These are phyloP conservation scores for Penicillium expansum DNA, from an alignment of 2,329 filamentous ascomycete genomes.

Conservation along the genomic window DNA sequence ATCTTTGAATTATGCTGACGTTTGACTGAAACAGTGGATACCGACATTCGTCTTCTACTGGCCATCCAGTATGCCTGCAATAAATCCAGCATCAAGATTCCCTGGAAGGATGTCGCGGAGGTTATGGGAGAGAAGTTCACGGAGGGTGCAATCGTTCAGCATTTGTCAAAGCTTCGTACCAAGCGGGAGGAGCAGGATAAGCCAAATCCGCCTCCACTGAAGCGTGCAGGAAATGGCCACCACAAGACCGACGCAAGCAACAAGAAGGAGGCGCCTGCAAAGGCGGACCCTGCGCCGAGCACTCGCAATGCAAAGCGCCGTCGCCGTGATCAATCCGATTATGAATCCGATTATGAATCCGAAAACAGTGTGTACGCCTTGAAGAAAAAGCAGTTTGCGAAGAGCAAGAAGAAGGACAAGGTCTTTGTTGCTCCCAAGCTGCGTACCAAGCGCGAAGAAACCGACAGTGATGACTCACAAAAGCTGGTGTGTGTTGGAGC, in stretches of 20 bases:
- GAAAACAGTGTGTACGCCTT: neutral
- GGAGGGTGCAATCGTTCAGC: conserved; percentile 48
- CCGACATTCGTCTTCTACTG: conserved; percentile 45
- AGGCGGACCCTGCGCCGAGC: neutral
- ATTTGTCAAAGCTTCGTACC: conserved; percentile 45
- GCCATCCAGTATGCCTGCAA: conserved; percentile 44
- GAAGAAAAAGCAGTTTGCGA: neutral
- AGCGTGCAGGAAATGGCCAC: conserved; percentile 23
- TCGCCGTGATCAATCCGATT: neutral
- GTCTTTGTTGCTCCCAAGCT: neutral
- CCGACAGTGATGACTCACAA: neutral
- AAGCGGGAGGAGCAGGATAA: conserved; percentile 34
- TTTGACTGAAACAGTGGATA: conserved; percentile 33
- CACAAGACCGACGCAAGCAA: neutral
- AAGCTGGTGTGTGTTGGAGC: conserved; percentile 16
- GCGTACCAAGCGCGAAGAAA: neutral
- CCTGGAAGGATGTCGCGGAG: conserved; percentile 42
- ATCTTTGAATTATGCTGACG: conserved; percentile 13
- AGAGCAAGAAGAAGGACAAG: neutral
- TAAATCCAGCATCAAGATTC: conserved; percentile 37
- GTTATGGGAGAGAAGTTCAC: conserved; percentile 42
- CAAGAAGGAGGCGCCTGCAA: neutral
- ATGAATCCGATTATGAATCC: too few species aligned
- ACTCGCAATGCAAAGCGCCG: neutral
- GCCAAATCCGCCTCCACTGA: conserved; percentile 41